Evolutionary conservation across 169 alveolate genomes (phyloP).

Genomic region (Eimeria praecox): DNA sequence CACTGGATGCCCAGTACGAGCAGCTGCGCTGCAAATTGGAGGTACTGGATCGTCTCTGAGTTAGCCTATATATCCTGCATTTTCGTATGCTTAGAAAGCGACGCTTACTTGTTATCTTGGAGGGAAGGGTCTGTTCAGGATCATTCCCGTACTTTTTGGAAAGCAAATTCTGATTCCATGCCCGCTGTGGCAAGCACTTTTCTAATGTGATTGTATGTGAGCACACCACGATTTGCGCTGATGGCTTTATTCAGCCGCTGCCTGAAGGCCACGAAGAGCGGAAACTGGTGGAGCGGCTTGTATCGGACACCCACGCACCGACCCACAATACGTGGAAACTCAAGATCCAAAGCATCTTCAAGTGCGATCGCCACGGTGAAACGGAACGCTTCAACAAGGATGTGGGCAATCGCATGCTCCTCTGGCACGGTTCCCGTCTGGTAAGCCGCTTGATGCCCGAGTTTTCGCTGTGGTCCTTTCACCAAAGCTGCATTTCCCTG

Average conservation of each 20-base stretch:
- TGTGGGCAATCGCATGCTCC: slow-evolving; percentile 88
- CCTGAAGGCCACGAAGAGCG: slow-evolving; percentile 84
- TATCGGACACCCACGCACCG: slow-evolving; percentile 88
- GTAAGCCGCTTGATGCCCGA: slow-evolving; percentile 31
- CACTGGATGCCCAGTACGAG: slow-evolving; percentile 82
- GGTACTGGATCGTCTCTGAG: slow-evolving; percentile 39
- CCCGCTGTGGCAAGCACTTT: neutral
- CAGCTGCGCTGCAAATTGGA: slow-evolving; percentile 80
- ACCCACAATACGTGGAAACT: slow-evolving; percentile 85
- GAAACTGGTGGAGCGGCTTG: slow-evolving; percentile 86
- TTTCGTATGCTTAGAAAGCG: neutral
- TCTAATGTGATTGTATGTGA: neutral
- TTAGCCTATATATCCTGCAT: no score
- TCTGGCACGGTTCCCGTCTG: slow-evolving; percentile 96
- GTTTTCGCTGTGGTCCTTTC: neutral
- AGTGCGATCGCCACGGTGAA: slow-evolving; percentile 88
- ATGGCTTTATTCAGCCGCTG: slow-evolving; percentile 81
- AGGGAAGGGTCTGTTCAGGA: neutral
- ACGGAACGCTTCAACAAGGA: slow-evolving; percentile 87
- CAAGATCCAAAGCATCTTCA: slow-evolving; percentile 85
- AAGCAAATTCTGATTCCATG: neutral
- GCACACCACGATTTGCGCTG: neutral
- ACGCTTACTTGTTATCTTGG: neutral
- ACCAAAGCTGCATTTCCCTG: neutral
- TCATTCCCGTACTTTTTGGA: neutral